Base-by-base conservation (phyloP, 2,329 filamentous ascomycete genomes). In the Camptophora hylomeconis region DNA sequence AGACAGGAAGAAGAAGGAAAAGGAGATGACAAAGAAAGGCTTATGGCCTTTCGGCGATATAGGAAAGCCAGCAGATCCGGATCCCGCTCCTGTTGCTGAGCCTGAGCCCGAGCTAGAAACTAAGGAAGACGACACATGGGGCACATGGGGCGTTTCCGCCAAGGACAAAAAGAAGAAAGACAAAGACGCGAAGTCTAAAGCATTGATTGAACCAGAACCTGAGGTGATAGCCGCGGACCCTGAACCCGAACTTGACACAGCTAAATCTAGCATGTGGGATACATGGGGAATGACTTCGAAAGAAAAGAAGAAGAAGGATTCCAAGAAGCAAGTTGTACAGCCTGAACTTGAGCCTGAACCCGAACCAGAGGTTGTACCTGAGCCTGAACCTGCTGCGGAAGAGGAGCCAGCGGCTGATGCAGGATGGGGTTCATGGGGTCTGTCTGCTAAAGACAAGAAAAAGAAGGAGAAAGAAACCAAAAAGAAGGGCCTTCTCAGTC, bases 181-280 rank as follows among this genome's bases (percentile, higher is more conserved):
- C 13, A 43, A 54, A 34, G 51, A 51, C n/a, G n/a, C n/a, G n/a
- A n/a, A n/a, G n/a, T n/a, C n/a, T 12, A 33, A 26, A 21, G 24
- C 31, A 7, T 19, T 21, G 16, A 23, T 23, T 14, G 30, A 25
- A 4, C 27, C 32, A 7, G 27, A 31, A 16, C 21, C 19, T 11
- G 57, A 66, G 37, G 59, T 56, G 32, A 53, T 60, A 15, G 57
- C 63, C 36, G 58, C 62, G 31, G 57, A 60, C 32, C 59, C 60
- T 17, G 53, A 32, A 7, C 21, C 33, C 16, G 60, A 63, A 44
- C 45, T 47, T 31, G 58, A 31, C 23, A 56, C 52, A 40, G 48
- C 48, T 47, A 54, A 63, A 45, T 50, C 58, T 45, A 54, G 63
- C 41, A 52, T 53, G 63, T 56, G 60, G 57, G 45, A 44, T 24